These are phyloP conservation scores for Panaeolus papilionaceus DNA, from an alignment of 768 basidiomycete species.

Conservation along the genomic window DNA sequence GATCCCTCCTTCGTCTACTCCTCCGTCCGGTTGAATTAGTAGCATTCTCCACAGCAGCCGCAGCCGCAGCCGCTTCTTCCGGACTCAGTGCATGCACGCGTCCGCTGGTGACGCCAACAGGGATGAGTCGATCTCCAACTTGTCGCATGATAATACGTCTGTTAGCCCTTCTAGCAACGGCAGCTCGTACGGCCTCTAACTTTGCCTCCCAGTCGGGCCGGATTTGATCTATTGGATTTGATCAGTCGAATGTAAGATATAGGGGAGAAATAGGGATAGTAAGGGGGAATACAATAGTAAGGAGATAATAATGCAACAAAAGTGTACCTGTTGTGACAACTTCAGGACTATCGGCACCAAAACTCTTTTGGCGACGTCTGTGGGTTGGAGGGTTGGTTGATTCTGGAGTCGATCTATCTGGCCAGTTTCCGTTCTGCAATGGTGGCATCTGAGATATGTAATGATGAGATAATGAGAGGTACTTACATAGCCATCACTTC, in stretches of 20 bases:
- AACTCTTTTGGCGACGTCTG: constrained; percentile 87
- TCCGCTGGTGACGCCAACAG: constrained; percentile 94
- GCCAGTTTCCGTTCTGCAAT: constrained; percentile 43
- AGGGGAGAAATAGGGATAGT: neutral
- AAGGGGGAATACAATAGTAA: neutral
- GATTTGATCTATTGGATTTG: constrained; percentile 75
- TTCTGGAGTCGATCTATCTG: constrained; percentile 57
- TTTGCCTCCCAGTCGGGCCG: constrained; percentile 99
- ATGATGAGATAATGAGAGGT: constrained; percentile 16
- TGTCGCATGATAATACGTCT: constrained; percentile 98
- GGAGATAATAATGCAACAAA: neutral
- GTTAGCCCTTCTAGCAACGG: constrained; percentile 95
- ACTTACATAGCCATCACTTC: constrained; percentile 74
- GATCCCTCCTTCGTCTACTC: constrained; percentile 60
- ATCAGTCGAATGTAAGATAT: neutral
- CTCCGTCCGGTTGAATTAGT: constrained; percentile 48
- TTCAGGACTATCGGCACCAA: constrained; percentile 83
- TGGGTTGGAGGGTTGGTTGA: constrained; percentile 53
- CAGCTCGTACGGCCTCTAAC: constrained; percentile 90
- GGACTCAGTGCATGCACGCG: constrained; percentile 73
- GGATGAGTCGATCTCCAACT: constrained; percentile 96
- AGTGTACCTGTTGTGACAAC: constrained; percentile 86
- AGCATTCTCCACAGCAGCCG: constrained; percentile 46
- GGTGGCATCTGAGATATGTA: constrained; percentile 15
- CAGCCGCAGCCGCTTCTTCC: constrained; percentile 59